Conservation (phyloP, 495 filamentous ascomycete genomes). For the Chaetomium tenue region DNA sequence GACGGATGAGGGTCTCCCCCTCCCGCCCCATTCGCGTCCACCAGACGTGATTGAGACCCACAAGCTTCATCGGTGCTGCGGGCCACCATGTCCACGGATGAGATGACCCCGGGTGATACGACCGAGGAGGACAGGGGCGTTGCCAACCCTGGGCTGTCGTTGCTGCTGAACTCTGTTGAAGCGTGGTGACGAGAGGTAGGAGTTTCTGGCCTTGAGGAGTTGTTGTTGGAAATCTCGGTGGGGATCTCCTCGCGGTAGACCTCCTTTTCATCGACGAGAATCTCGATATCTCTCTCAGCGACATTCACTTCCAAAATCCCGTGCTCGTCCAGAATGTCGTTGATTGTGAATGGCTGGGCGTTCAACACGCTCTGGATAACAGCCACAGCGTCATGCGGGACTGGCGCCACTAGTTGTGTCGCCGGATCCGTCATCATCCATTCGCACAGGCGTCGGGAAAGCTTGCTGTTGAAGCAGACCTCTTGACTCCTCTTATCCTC, state of each 20-base stretch:
- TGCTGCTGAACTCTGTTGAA: background rate
- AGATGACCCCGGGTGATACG: background rate
- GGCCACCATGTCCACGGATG: background rate
- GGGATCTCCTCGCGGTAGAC: background rate
- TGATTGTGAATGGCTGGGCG: background rate
- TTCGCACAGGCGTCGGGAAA: constrained; percentile 1
- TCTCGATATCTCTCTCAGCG: too few species aligned
- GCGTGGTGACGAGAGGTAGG: background rate
- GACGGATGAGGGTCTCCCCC: background rate
- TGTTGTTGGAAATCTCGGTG: background rate
- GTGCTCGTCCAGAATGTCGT: constrained; percentile 5
- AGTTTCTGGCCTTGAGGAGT: background rate
- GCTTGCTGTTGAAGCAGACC: constrained; percentile 2
- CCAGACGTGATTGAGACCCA: background rate
- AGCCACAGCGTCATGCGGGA: background rate
- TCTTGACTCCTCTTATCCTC: background rate
- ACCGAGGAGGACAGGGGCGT: background rate
- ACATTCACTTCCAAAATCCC: background rate
- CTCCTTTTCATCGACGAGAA: background rate
- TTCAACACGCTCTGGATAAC: background rate
- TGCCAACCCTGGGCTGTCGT: background rate
- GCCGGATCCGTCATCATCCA: constrained; percentile 4
- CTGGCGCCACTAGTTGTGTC: background rate
- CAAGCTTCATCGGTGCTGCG: background rate
- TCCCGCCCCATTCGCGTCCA: background rate